phyloP scores from a whole-genome alignment of 2,329 filamentous ascomycete genomes.

The Colletotrichum shisoi region DNA sequence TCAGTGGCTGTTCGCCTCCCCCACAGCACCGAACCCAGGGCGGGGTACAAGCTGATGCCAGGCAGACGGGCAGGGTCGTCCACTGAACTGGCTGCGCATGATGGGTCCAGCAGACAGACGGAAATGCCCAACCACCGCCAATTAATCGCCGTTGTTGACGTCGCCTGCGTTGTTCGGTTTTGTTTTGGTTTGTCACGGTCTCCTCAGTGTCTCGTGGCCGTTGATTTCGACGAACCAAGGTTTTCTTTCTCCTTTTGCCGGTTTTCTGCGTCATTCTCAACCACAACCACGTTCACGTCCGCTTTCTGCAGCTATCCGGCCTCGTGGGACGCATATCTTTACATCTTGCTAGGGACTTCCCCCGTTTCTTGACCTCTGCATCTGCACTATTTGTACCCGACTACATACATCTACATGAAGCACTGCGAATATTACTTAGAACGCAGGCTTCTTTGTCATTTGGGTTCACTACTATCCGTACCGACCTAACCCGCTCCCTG shows the following conservation, averaged over 20 bases:
- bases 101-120: slow-evolving; percentile 17
- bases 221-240: neutral
- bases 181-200: slow-evolving; percentile 9
- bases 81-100: neutral
- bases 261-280: neutral
- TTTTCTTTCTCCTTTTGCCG: neutral
- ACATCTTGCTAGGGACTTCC: neutral
- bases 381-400: neutral
- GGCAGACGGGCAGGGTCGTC: neutral
- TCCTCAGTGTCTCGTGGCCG: neutral
- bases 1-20: slow-evolving; percentile 2
- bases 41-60: neutral
- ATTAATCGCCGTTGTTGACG: slow-evolving; percentile 14
- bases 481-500: neutral
- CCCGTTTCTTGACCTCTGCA: slow-evolving; percentile 9
- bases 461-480: neutral
- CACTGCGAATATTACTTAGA: neutral
- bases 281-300: slow-evolving; percentile 14
- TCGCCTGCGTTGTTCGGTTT: slow-evolving; percentile 13
- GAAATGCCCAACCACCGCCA: slow-evolving; percentile 32
- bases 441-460: slow-evolving; percentile 1
- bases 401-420: neutral
- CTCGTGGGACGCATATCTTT: slow-evolving; percentile 28
- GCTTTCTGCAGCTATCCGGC: slow-evolving; percentile 19
- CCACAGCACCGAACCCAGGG: neutral